Conservation (phyloP, 1,284 basidiomycete species). For the Irpex rosettiformis region DNA sequence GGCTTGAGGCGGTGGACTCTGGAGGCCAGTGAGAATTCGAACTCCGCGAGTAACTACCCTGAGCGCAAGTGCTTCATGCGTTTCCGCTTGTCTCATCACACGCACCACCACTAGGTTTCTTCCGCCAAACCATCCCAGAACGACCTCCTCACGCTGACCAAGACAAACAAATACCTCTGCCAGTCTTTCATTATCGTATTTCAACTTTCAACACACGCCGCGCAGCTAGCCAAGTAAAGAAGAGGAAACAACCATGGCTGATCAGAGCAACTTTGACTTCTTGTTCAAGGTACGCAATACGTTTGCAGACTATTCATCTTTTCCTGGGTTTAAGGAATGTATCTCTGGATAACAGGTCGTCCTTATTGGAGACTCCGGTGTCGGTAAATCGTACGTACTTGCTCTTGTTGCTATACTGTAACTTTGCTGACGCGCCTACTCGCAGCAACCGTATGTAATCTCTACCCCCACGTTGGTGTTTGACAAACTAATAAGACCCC, state of each 20-base stretch:
- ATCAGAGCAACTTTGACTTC: slow-evolving; percentile 90
- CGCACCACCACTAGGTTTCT: slow-evolving; percentile 1
- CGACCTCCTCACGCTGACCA: slow-evolving; percentile 3
- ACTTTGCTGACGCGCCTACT: slow-evolving; percentile 1
- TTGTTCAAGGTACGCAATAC: slow-evolving; percentile 80
- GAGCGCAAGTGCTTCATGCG: background rate
- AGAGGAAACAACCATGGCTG: slow-evolving; percentile 56
- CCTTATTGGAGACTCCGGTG: slow-evolving; percentile 98
- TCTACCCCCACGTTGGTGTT: background rate
- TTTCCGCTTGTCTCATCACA: slow-evolving; percentile 6
- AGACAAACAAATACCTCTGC: slow-evolving; percentile 1
- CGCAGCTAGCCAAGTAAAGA: slow-evolving; percentile 11
- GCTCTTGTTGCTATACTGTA: background rate
- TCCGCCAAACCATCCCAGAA: slow-evolving; percentile 6
- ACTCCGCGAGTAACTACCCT: slow-evolving; percentile 14
- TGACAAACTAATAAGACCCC: background rate
- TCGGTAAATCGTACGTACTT: slow-evolving; percentile 89
- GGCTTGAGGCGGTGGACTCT: slow-evolving; percentile 6
- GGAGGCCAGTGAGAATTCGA: slow-evolving; percentile 10
- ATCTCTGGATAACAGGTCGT: slow-evolving; percentile 63
- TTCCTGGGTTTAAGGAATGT: background rate
- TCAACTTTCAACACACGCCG: slow-evolving; percentile 5
- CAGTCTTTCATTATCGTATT: slow-evolving; percentile 6
- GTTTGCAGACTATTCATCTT: background rate
- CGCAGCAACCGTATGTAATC: slow-evolving; percentile 31